Evolutionary conservation across 441 rosid genomes (phyloP), one percentile per base, ranked within the genome.

Genomic region (Manihot esculenta): DNA sequence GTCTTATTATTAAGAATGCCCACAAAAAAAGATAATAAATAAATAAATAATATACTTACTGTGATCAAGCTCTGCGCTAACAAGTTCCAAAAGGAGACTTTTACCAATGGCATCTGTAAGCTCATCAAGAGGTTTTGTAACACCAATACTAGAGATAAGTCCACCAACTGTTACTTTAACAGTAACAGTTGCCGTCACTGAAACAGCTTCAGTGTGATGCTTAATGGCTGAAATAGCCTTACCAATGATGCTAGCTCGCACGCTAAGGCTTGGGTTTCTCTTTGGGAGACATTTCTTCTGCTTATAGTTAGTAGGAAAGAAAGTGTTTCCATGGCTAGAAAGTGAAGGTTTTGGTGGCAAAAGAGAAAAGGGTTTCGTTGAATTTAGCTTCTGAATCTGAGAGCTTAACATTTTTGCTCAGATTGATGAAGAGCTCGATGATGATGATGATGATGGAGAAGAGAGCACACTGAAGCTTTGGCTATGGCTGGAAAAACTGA

Each of bases 61-160:
- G 1, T 77, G 57, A 65, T 88, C 87, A 41, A 78, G 80, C 35
- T 88, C 81, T 13, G 86, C 20, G 66, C 92, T 84, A 60, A 85
- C 84, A 63, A 90, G 88, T 85, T 88, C 94, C 60, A 88, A 77
- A 35, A 82, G 80, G 17, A 88, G 72, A 33, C 88, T 72, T 74
- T 75, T 83, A 15, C 89, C 90, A 4, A 77, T 18, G 58, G 81
- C 20, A 62, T 88, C 96, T 0, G 44, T 17, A 0, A 83, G 21
- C 33, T 77, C 83, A 76, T 82, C 84, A 10, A 77, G 64, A 41
- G 63, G 64, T 10, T 21, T 3, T 9, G 69, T 42, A 5, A 62
- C 2, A 33, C 33, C 50, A 56, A 64, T 7, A 12, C 21, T 63
- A 17, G 68, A 53, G 18, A 74, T 10, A 7, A 68, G 1, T 0